Conservation (phyloP, 164 flowering plant species). For the Magnolia officinalis region DNA sequence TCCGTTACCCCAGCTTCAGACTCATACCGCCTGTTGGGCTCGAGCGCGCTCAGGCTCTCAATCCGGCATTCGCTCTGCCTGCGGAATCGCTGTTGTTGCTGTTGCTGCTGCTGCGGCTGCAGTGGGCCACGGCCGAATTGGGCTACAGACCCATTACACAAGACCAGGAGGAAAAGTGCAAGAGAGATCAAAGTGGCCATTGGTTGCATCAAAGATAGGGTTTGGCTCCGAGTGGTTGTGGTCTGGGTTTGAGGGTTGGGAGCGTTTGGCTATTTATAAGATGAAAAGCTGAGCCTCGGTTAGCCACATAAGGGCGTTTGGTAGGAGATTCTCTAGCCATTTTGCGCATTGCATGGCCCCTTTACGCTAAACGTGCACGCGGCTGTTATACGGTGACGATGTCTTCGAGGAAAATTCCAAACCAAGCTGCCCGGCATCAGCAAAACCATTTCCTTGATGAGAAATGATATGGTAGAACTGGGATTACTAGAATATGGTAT, state of each 20-base stretch:
- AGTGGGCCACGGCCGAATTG: conserved; percentile 6
- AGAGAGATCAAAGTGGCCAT: not conserved
- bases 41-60: conserved; percentile 33
- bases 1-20: conserved; percentile 51
- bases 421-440: not conserved
- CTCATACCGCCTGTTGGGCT: conserved; percentile 31
- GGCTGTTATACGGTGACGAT: not conserved
- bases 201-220: not conserved
- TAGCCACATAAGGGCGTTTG: not conserved
- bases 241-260: not conserved
- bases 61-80: conserved; percentile 32
- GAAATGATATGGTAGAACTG: not conserved
- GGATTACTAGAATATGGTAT: not conserved
- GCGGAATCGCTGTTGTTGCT: not conserved
- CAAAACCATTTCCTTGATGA: not conserved
- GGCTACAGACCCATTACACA: conserved; percentile 21
- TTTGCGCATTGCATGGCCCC: conserved; percentile 1
- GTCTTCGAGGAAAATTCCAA: not conserved
- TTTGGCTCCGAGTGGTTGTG: not conserved
- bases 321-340: not conserved
- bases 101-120: conserved; percentile 10
- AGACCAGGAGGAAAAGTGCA: conserved; percentile 19
- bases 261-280: not conserved
- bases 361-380: not conserved
- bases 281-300: not conserved